Percentiles rank a stretch among this genome's conserved stretches.
phyloP scores from a whole-genome alignment of 179 eudicot species.

The Heliamphora ciliata region DNA sequence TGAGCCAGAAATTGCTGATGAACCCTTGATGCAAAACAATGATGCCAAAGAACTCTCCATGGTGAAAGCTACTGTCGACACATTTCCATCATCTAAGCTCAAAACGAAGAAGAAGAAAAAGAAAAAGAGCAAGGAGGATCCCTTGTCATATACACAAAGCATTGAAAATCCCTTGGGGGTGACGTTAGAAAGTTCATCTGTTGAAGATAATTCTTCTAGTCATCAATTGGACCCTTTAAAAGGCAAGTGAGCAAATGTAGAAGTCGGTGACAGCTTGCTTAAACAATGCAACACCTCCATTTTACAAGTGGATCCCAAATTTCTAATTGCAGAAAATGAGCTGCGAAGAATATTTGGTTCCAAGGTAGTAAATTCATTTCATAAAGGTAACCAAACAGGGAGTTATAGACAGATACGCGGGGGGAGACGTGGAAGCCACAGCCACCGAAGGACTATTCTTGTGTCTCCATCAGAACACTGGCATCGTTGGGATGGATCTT shows the following conservation, averaged over 20 bases:
- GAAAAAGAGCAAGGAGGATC: constrained; percentile 52
- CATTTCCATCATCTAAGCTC: constrained; percentile 28
- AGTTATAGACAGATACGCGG: constrained; percentile 63
- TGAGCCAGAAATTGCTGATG: constrained; percentile 27
- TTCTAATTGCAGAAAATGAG: constrained; percentile 87
- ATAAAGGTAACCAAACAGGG: constrained; percentile 50
- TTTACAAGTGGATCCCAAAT: constrained; percentile 76
- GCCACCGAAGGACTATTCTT: constrained; percentile 55
- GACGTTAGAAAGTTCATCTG: constrained; percentile 36
- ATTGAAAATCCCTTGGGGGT: constrained; percentile 27
- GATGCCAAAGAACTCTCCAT: constrained; percentile 19
- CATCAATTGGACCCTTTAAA: constrained; percentile 23
- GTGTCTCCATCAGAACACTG: constrained; percentile 81
- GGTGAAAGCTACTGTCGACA: constrained; percentile 21
- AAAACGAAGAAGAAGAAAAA: constrained; percentile 84
- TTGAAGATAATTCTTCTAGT: constrained; percentile 36
- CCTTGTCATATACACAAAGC: constrained; percentile 16
- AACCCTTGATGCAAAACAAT: constrained; percentile 17
- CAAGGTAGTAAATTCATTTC: constrained; percentile 79
- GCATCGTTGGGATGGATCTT: constrained; percentile 99
- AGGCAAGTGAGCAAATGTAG: constrained; percentile 20
- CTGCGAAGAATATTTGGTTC: constrained; percentile 89
- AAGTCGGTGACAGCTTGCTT: constrained; percentile 16
- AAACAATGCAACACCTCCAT: constrained; percentile 36
- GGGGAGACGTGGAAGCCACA: constrained; percentile 65